phyloP scores from a whole-genome alignment of 305 asterid species.

The Solanum hybrid region DNA sequence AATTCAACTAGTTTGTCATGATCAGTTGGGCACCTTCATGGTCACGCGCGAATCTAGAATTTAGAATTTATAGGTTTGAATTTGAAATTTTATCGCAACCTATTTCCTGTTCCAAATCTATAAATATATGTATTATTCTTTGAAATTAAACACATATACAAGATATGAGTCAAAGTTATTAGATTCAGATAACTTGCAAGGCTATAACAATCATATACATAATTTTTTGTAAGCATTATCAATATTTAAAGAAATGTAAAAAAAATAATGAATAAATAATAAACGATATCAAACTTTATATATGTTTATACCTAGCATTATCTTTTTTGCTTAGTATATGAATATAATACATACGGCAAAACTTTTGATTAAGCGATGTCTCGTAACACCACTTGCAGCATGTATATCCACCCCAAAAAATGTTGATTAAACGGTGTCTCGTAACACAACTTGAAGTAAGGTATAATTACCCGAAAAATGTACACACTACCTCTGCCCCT shows the following conservation, averaged over 20 bases:
- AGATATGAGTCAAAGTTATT: too few relatives aligned
- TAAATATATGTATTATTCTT: too few relatives aligned
- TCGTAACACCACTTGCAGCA: background rate
- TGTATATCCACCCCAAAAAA: background rate
- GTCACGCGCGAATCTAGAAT: background rate
- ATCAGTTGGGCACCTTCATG: background rate
- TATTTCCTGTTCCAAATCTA: too few relatives aligned
- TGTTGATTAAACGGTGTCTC: background rate
- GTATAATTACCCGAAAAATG: background rate
- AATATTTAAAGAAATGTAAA: background rate
- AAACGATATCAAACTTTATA: too few relatives aligned
- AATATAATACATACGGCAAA: background rate
- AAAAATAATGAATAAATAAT: too few relatives aligned
- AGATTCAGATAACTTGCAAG: background rate
- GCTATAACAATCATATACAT: too few relatives aligned
- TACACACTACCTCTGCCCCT: background rate
- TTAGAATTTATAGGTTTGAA: background rate
- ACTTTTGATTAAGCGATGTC: background rate
- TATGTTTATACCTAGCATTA: background rate
- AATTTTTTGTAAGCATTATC: background rate
- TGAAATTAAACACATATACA: background rate
- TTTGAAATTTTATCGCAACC: background rate
- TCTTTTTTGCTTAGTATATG: background rate
- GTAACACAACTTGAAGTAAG: background rate
- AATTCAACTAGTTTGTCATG: background rate